phyloP scores from a whole-genome alignment of 1,284 basidiomycete species.

The Wallemia hederae region DNA sequence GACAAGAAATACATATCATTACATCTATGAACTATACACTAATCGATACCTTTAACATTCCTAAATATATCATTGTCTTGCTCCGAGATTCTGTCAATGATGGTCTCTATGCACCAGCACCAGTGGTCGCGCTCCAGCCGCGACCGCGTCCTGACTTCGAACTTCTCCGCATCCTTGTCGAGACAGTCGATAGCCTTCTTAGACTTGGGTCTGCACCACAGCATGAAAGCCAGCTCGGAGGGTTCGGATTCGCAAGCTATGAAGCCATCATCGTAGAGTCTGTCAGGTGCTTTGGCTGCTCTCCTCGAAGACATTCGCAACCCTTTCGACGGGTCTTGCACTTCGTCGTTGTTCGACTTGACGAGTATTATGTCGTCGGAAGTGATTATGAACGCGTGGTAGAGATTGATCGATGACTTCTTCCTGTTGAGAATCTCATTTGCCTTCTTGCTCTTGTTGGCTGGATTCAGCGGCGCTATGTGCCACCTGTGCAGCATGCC shows the following conservation, averaged over 20 bases:
- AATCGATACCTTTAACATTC: not conserved
- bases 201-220: not conserved
- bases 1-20: not conserved
- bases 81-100: not conserved
- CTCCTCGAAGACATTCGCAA: not conserved
- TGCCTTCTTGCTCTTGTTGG: not conserved
- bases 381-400: not conserved
- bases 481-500: not conserved
- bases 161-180: not conserved
- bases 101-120: not conserved
- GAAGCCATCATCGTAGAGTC: not conserved
- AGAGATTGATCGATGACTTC: not conserved
- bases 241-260: not conserved
- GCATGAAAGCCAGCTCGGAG: not conserved
- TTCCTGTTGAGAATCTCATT: not conserved
- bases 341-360: not conserved
- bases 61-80: not conserved
- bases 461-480: not conserved
- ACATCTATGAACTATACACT: not conserved
- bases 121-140: not conserved
- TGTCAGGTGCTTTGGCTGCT: not conserved
- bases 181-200: not conserved
- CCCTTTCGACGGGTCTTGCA: not conserved
- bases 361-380: not conserved
- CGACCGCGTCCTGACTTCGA: not conserved